phyloP scores from a whole-genome alignment of 306 rosid genomes.

The Citrullus colocynthis region DNA sequence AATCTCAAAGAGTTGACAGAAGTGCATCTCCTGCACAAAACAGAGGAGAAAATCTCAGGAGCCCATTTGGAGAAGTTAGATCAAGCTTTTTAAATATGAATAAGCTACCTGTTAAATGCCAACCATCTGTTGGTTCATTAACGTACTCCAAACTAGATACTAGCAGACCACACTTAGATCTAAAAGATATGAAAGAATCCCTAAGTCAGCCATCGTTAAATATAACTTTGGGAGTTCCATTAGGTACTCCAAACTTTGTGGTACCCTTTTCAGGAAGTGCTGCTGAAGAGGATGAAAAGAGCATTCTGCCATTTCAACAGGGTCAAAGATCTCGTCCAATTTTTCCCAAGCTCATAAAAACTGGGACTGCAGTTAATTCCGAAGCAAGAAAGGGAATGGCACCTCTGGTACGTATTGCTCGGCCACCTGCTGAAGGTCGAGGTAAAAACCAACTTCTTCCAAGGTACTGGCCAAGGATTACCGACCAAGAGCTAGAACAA shows the following conservation, averaged over 20 bases:
- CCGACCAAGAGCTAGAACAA: slow-evolving; percentile 87
- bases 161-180: slow-evolving; percentile 38
- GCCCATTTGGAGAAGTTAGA: slow-evolving; percentile 30
- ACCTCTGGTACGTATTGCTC: slow-evolving; percentile 57
- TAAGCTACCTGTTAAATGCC: slow-evolving; percentile 28
- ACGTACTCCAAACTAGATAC: slow-evolving; percentile 39
- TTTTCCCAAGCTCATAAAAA: slow-evolving; percentile 56
- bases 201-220: slow-evolving; percentile 49
- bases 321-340: slow-evolving; percentile 60
- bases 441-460: slow-evolving; percentile 95
- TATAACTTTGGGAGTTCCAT: slow-evolving; percentile 63
- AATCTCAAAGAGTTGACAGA: slow-evolving; percentile 30
- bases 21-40: slow-evolving; percentile 26
- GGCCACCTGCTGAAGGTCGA: slow-evolving; percentile 90
- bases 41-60: slow-evolving; percentile 27
- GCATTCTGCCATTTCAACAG: slow-evolving; percentile 44
- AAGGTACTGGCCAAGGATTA: slow-evolving; percentile 96
- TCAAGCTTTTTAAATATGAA: slow-evolving; percentile 35
- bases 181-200: slow-evolving; percentile 33
- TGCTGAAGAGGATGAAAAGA: slow-evolving; percentile 47
- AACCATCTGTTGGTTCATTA: slow-evolving; percentile 40
- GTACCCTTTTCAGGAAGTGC: slow-evolving; percentile 36
- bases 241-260: slow-evolving; percentile 27
- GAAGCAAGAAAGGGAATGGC: slow-evolving; percentile 35
- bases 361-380: slow-evolving; percentile 20